Evolutionary conservation across 192 early-diverging fungal species (phyloP).

Genomic region (Coemansia sp.): DNA sequence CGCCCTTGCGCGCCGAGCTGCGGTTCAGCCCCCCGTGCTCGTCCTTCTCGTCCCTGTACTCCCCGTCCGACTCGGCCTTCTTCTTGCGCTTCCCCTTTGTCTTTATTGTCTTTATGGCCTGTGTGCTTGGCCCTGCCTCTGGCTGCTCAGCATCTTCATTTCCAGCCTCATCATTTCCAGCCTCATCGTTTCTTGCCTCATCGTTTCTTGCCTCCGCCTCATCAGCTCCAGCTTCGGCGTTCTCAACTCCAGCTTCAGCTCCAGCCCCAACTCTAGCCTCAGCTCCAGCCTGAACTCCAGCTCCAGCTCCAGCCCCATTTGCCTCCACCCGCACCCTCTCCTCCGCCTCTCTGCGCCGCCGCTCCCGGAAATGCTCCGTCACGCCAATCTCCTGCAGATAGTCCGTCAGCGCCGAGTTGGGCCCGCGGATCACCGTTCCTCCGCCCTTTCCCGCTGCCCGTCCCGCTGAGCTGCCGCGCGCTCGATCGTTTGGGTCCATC

Average conservation of each 20-base stretch:
- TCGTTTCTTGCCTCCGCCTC: background rate
- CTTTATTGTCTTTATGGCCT: too few relatives aligned
- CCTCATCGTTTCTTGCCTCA: background rate
- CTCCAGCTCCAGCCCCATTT: background rate
- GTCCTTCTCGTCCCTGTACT: conserved; percentile 19
- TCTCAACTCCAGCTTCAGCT: background rate
- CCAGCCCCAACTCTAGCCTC: too few relatives aligned
- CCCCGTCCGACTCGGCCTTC: conserved; percentile 12
- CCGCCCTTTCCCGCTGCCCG: background rate
- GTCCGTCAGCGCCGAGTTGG: conserved; percentile 50
- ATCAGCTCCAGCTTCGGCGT: background rate
- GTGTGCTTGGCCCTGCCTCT: conserved; percentile 4
- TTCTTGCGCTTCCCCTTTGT: conserved; percentile 20
- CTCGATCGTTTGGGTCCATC: conserved; percentile 46
- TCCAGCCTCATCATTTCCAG: background rate
- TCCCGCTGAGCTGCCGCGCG: conserved; percentile 16
- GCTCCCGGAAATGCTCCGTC: conserved; percentile 44
- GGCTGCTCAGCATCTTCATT: conserved; percentile 16
- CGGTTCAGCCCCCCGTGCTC: conserved; percentile 27
- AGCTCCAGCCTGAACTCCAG: background rate
- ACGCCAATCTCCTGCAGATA: conserved; percentile 51
- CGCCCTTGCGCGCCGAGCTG: conserved; percentile 47
- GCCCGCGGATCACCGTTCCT: conserved; percentile 36
- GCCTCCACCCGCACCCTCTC: conserved; percentile 3
- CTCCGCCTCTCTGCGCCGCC: conserved; percentile 31